Conservation (phyloP, 2,329 filamentous ascomycete genomes). For the Botrytis tulipae region DNA sequence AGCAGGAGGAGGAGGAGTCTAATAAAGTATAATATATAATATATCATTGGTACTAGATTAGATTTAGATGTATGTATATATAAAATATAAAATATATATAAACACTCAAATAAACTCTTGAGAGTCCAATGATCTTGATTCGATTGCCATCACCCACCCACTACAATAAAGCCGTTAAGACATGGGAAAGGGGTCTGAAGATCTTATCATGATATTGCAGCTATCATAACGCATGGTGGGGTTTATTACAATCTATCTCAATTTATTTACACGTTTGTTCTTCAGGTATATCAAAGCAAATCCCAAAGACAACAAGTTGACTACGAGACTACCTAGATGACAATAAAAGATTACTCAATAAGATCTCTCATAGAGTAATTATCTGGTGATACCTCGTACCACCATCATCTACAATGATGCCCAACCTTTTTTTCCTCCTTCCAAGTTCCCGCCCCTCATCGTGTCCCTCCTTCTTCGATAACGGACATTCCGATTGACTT, state of each 20-base stretch:
- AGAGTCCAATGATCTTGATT: conserved; percentile 1
- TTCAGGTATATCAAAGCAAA: not conserved
- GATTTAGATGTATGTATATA: no score
- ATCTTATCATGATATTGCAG: conserved; percentile 17
- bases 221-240: no score
- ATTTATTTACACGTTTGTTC: not conserved
- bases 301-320: not conserved
- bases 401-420: not conserved
- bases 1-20: no score
- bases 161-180: not conserved
- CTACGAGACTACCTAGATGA: not conserved
- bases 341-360: not conserved
- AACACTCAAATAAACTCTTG: not conserved
- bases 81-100: no score
- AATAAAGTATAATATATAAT: not conserved
- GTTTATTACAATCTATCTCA: no score
- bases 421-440: not conserved
- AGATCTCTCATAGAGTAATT: no score
- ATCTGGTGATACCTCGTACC: not conserved
- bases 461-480: not conserved
- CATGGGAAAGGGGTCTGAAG: conserved; percentile 7
- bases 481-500: conserved; percentile 5
- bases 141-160: not conserved
- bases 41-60: not conserved
- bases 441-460: not conserved